Conservation (phyloP, 768 basidiomycete genomes). For the Crepidotus variabilis region DNA sequence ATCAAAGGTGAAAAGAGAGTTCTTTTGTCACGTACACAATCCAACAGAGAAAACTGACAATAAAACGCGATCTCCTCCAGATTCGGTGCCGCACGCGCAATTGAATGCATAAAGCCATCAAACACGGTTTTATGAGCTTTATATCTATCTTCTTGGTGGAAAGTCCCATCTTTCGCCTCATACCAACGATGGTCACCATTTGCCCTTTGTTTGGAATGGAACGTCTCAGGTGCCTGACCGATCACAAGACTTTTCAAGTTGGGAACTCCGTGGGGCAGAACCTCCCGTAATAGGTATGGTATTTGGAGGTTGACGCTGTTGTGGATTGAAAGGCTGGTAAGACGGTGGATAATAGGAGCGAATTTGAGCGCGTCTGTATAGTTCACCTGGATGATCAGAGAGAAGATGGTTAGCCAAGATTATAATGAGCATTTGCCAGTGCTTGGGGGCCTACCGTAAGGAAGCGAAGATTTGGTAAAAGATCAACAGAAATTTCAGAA, state of each 20-base stretch:
- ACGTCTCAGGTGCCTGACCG: background rate
- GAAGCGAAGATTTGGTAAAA: conserved; percentile 5
- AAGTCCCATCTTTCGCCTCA: conserved; percentile 10
- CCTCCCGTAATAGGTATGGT: conserved; percentile 14
- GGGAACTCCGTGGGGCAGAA: conserved; percentile 13
- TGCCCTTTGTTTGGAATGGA: background rate
- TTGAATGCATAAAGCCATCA: conserved; percentile 10
- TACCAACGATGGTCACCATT: conserved; percentile 13
- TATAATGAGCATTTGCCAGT: background rate
- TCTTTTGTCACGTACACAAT: background rate
- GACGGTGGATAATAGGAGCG: conserved; percentile 3
- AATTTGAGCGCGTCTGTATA: conserved; percentile 7
- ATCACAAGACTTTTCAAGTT: conserved; percentile 12
- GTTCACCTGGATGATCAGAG: conserved; percentile 1
- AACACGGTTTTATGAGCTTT: background rate
- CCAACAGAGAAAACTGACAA: background rate
- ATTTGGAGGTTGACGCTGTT: conserved; percentile 12
- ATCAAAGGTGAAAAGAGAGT: background rate
- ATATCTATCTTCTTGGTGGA: background rate
- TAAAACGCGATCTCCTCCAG: conserved; percentile 6
- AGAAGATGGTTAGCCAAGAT: too few species aligned
- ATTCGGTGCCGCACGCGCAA: conserved; percentile 10
- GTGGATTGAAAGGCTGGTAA: conserved; percentile 7
- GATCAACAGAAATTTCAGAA: background rate
- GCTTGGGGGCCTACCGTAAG: background rate